Evolutionary conservation across 2,329 filamentous ascomycete genomes (phyloP), one percentile per base, ranked within the genome.

Genomic region (Ascosphaera pollenicola): DNA sequence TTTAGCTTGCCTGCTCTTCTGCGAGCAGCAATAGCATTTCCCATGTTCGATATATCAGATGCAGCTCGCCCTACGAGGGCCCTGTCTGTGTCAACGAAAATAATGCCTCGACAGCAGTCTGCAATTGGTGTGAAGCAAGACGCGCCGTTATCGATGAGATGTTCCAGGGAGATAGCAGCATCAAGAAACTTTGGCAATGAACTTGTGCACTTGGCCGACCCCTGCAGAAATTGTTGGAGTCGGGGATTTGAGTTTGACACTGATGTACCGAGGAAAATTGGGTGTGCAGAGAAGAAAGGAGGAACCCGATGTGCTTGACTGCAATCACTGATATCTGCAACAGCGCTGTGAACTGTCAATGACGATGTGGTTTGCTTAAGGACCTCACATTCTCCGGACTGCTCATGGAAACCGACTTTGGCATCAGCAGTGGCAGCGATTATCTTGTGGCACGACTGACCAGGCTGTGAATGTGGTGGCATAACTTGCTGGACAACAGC

Each of bases 21-120:
- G 40, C 48, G n/a, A 49, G 31, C 16, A 3, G 18, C 38, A 16
- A 47, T 31, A 48, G 44, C n/a, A 54, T 49, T 39, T 46, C 47
- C 40, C 24, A 43, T 10, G 47, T 51, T 3, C 52, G 43, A 1
- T 40, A 43, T 21, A 13, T 44, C 43, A 41, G 34, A 16, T 16
- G 40, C 36, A 26, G 43, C 36, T 21, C 38, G 28, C 8, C n/a
- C 21, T 17, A 34, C 40, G 24, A 40, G 26, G 5, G 8, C 8
- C 10, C 21, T 26, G n/a, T 39, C 42, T 13, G 40, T 39, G 30
- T 54, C 45, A 19, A 55, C 40, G 8, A 58, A 42, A 4, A 54
- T 39, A 13, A 59, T 45, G 0, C 55, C 56, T 16, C 42, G 40
- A 2, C 19, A 26, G 10, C 15, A 36, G 16, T 28, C 8, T 3